Evolutionary conservation across 208 protist genomes (phyloP).

Genomic region (Trypanosoma boissoni): DNA sequence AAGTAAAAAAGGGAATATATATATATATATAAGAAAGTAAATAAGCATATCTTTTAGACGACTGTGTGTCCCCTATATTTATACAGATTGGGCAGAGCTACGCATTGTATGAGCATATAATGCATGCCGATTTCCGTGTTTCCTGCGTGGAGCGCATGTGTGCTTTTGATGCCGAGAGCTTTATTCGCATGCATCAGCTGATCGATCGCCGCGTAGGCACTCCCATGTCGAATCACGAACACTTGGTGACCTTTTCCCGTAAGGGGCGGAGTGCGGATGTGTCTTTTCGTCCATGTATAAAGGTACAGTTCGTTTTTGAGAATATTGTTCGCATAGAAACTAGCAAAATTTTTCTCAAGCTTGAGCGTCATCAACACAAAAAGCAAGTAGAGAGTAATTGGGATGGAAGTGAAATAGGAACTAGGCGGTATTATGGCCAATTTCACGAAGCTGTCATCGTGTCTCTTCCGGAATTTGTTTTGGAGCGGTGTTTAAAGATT

Average conservation of each 20-base stretch:
- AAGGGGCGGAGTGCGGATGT: background rate
- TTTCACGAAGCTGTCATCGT: constrained; percentile 58
- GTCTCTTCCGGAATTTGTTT: constrained; percentile 50
- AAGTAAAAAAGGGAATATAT: too few relatives aligned
- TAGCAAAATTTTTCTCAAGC: constrained; percentile 24
- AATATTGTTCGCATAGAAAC: constrained; percentile 66
- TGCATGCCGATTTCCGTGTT: constrained; percentile 81
- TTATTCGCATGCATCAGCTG: constrained; percentile 76
- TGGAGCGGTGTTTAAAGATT: constrained; percentile 71
- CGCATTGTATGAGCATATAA: constrained; percentile 13
- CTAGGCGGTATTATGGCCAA: constrained; percentile 39
- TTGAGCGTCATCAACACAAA: constrained; percentile 48
- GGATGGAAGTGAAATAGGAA: constrained; percentile 67
- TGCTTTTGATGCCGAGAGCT: constrained; percentile 69
- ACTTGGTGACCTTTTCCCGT: constrained; percentile 7
- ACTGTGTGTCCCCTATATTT: too few relatives aligned
- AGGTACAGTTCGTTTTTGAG: constrained; percentile 76
- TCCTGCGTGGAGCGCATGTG: constrained; percentile 48
- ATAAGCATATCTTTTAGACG: too few relatives aligned
- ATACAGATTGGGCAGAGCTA: background rate
- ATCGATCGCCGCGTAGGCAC: constrained; percentile 11
- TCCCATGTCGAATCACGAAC: background rate
- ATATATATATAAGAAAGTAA: too few relatives aligned
- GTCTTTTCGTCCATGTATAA: constrained; percentile 32
- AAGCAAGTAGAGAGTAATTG: constrained; percentile 49